Evolutionary conservation across 2,329 filamentous ascomycete genomes (phyloP).

Genomic region (Madurella mycetomatis): DNA sequence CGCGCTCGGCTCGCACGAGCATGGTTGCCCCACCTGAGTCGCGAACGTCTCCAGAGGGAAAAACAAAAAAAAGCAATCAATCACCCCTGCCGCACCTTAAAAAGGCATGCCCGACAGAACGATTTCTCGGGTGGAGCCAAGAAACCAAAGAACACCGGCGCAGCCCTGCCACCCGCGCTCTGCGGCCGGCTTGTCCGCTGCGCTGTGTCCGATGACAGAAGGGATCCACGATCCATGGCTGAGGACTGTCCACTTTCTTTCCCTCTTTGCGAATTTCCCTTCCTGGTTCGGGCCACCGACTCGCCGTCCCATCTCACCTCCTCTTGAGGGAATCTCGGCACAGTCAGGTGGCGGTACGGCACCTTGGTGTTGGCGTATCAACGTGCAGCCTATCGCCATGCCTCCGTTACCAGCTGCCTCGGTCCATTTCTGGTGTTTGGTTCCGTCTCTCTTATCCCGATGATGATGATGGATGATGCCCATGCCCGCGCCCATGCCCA

Average conservation of each 20-base stretch:
- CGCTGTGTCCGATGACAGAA: conserved; percentile 8
- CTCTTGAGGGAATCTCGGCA: background rate
- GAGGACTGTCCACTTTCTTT: background rate
- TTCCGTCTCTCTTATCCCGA: conserved; percentile 1
- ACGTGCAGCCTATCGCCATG: background rate
- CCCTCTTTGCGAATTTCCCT: background rate
- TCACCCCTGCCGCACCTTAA: conserved; percentile 16
- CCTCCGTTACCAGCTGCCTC: too few species aligned
- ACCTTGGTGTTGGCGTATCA: background rate
- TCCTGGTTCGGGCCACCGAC: background rate
- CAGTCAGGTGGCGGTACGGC: background rate
- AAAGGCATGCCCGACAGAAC: conserved; percentile 3
- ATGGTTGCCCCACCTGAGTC: conserved; percentile 1
- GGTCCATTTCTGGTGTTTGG: background rate
- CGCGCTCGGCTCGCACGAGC: conserved; percentile 10
- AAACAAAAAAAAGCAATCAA: background rate
- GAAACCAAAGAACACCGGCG: background rate
- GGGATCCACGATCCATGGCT: conserved; percentile 8
- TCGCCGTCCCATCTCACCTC: too few species aligned
- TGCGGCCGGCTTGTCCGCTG: background rate
- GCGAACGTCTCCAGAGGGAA: background rate
- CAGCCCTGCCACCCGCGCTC: background rate
- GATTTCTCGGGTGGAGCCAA: conserved; percentile 4
- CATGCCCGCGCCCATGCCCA: too few species aligned
- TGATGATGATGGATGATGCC: background rate